Evolutionary conservation across 805 yeast species (phyloP), one percentile per base, ranked within the genome.

Genomic region (Candida corydali): DNA sequence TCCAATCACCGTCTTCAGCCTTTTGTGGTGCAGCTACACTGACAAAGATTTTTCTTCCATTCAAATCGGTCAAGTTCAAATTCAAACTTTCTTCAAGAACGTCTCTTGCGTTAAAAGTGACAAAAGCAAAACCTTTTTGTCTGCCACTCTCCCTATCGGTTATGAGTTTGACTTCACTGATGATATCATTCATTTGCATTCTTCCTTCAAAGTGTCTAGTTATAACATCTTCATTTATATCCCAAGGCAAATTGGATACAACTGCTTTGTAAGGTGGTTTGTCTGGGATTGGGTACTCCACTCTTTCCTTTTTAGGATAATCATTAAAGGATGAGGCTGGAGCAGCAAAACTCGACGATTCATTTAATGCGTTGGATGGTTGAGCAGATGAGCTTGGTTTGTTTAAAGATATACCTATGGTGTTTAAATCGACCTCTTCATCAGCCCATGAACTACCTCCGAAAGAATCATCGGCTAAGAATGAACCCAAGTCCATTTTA

Each of bases 241-340:
- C 89, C 80, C 85, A 83, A 42, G 96, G 86, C 55, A 93, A 76
- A 65, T 89, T 88, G 56, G 78, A 77, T 47, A 91, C 73, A 58
- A 86, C 78, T n/a, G 96, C 97, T 52, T 85, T 82, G 73, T 63
- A 93, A 37, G 99, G 99, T 14, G 97, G 88, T 36, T 66, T 73
- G 51, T 87, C 91, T 31, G 99, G 99, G 42, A 93, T 73, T 29
- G 96, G 95, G 49, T 66, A 83, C 55, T 82, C 89, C 44, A 68
- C 71, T 62, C 86, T 75, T 44, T 75, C 77, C 46, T 66, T 65
- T 46, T 67, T 61, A 54, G 40, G 54, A 45, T 49, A 57, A 33
- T 65, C 50, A 34, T 9, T 18, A 26, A 26, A 8, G 11, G 17
- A 16, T 9, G 29, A 6, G 4, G 28, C 14, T 5, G 5, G 3